phyloP scores from a whole-genome alignment of 2,329 filamentous ascomycete genomes.

The Fusarium duplospermum region DNA sequence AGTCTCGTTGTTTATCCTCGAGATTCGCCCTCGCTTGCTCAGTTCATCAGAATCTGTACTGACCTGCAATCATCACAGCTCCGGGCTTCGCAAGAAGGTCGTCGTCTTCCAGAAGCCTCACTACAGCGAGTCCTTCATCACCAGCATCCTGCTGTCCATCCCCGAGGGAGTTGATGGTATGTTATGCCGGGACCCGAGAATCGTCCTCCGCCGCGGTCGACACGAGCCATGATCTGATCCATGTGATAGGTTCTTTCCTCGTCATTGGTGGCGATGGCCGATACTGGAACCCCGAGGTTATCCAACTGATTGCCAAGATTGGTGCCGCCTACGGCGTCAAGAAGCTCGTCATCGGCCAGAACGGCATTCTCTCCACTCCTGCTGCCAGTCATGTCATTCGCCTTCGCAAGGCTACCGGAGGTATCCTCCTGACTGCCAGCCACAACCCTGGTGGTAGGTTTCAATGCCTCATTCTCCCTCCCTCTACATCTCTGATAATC shows the following conservation, averaged over 20 bases:
- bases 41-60: conserved; percentile 10
- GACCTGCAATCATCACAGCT: conserved; percentile 65
- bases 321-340: conserved; percentile 97
- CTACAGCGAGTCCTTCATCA: conserved; percentile 96
- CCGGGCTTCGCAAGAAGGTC: conserved; percentile 98
- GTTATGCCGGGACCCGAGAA: conserved; percentile 48
- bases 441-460: conserved; percentile 94
- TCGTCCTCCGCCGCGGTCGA: background rate
- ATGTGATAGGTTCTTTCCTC: conserved; percentile 73
- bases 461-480: background rate
- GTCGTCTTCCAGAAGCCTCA: conserved; percentile 94
- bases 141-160: conserved; percentile 94
- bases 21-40: background rate
- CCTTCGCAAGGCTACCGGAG: conserved; percentile 93
- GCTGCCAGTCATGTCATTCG: conserved; percentile 96
- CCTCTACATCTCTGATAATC: background rate
- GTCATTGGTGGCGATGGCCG: conserved; percentile 98
- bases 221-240: conserved; percentile 29
- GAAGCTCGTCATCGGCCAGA: conserved; percentile 96
- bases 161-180: conserved; percentile 88
- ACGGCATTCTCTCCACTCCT: conserved; percentile 96
- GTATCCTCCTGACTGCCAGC: conserved; percentile 95
- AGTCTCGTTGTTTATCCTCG: background rate
- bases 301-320: conserved; percentile 97
- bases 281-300: conserved; percentile 96